phyloP scores from a whole-genome alignment of 2,329 filamentous ascomycete species.

The Scytalidium lignicola region DNA sequence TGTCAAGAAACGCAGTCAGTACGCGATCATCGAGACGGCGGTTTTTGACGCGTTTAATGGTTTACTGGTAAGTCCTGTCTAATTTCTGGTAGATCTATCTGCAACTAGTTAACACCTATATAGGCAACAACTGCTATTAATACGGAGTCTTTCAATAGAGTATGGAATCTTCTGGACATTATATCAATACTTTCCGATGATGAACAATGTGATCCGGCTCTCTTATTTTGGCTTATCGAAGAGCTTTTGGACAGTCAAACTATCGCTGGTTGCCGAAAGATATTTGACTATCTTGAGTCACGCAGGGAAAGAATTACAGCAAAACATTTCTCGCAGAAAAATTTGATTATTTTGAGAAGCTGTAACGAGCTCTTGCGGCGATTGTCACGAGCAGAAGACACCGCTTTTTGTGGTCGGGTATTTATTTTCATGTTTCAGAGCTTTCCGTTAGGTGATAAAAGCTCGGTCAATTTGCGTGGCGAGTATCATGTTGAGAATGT shows the following conservation, averaged over 20 bases:
- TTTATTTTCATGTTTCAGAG: constrained; percentile 99
- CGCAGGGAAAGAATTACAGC: constrained; percentile 82
- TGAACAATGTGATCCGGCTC: constrained; percentile 69
- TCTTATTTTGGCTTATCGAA: constrained; percentile 88
- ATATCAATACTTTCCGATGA: constrained; percentile 83
- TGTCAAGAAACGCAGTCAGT: constrained; percentile 45
- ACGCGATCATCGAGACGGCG: constrained; percentile 75
- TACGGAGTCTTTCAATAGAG: constrained; percentile 69
- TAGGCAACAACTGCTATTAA: constrained; percentile 73
- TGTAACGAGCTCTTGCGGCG: constrained; percentile 94
- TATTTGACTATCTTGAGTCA: constrained; percentile 95
- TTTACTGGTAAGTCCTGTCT: constrained; percentile 60
- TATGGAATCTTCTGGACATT: constrained; percentile 94
- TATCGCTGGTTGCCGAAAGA: constrained; percentile 80
- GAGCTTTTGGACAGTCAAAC: constrained; percentile 95
- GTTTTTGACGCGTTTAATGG: constrained; percentile 75
- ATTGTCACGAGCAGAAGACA: constrained; percentile 92
- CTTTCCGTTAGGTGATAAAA: constrained; percentile 93
- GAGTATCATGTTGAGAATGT: constrained; percentile 96
- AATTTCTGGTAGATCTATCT: constrained; percentile 2
- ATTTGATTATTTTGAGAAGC: constrained; percentile 81
- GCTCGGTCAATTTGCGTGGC: constrained; percentile 91
- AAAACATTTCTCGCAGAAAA: constrained; percentile 75
- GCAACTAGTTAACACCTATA: constrained; percentile 7
- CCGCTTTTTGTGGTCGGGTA: constrained; percentile 92